These are phyloP conservation scores for Capsicum chinense DNA, from an alignment of 257 asterid species.

Conservation along the genomic window DNA sequence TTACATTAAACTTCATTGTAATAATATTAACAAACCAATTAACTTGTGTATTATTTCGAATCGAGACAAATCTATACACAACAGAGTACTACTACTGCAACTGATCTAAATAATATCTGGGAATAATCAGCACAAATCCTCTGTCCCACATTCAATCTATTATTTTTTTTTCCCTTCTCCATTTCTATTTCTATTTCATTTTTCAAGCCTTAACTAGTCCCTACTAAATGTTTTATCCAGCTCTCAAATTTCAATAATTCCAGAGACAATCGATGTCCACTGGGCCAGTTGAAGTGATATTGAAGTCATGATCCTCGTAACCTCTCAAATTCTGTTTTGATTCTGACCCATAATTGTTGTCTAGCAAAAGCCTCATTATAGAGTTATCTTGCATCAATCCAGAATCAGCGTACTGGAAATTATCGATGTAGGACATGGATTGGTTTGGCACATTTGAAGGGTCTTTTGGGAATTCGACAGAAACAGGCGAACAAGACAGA, in stretches of 20 bases:
- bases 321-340: slow-evolving; percentile 29
- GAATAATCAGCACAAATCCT: not conserved
- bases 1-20: not conserved
- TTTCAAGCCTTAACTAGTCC: slow-evolving; percentile 8
- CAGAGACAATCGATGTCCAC: slow-evolving; percentile 46
- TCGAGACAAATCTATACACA: slow-evolving; percentile 18
- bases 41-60: slow-evolving; percentile 4
- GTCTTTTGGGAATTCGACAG: slow-evolving; percentile 37
- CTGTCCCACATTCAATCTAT: slow-evolving; percentile 28
- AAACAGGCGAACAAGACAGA: slow-evolving; percentile 38
- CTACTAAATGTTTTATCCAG: slow-evolving; percentile 10
- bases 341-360: slow-evolving; percentile 18
- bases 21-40: slow-evolving; percentile 20
- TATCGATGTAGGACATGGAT: not conserved
- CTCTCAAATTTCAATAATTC: slow-evolving; percentile 39
- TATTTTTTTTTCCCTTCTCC: not conserved
- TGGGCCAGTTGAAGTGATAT: slow-evolving; percentile 39
- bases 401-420: slow-evolving; percentile 22
- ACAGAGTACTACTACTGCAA: not conserved
- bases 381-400: slow-evolving; percentile 28
- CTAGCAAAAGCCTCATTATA: slow-evolving; percentile 26
- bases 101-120: not conserved
- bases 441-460: slow-evolving; percentile 33
- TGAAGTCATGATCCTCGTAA: slow-evolving; percentile 37
- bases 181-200: not conserved